These are phyloP conservation scores for Sugiyamaella novakii DNA, from an alignment of 1,139 yeast genomes.

Conservation along the genomic window DNA sequence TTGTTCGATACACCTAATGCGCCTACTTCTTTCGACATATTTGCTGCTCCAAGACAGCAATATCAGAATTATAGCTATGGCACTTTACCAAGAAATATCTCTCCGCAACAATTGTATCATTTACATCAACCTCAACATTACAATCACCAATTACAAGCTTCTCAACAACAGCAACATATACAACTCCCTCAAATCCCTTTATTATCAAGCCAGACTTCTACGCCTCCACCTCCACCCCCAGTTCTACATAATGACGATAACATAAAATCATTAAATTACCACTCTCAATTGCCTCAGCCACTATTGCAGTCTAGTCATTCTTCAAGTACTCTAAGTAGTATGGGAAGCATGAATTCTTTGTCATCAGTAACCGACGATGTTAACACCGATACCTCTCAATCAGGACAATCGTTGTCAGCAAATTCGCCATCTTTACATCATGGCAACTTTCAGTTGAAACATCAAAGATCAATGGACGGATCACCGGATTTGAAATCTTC, in stretches of 20 bases:
- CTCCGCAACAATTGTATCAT: constrained; percentile 6
- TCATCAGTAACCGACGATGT: constrained; percentile 11
- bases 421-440: not conserved
- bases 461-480: constrained; percentile 1
- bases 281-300: constrained; percentile 9
- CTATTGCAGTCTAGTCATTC: constrained; percentile 7
- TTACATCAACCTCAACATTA: not conserved
- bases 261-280: not conserved
- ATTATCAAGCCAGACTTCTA: constrained; percentile 1
- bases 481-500: not conserved
- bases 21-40: constrained; percentile 12
- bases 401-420: not conserved
- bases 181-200: constrained; percentile 7
- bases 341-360: constrained; percentile 11
- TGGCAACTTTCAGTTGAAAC: not conserved
- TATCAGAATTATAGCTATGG: constrained; percentile 13
- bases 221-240: constrained; percentile 3
- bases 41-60: constrained; percentile 17
- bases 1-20: constrained; percentile 12
- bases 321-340: constrained; percentile 7
- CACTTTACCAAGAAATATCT: constrained; percentile 13
- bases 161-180: constrained; percentile 4
- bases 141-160: not conserved
- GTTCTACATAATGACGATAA: constrained; percentile 5
- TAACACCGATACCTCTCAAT: constrained; percentile 1